Evolutionary conservation across 805 yeast species (phyloP).

Genomic region (Tetrapisispora fleetii): DNA sequence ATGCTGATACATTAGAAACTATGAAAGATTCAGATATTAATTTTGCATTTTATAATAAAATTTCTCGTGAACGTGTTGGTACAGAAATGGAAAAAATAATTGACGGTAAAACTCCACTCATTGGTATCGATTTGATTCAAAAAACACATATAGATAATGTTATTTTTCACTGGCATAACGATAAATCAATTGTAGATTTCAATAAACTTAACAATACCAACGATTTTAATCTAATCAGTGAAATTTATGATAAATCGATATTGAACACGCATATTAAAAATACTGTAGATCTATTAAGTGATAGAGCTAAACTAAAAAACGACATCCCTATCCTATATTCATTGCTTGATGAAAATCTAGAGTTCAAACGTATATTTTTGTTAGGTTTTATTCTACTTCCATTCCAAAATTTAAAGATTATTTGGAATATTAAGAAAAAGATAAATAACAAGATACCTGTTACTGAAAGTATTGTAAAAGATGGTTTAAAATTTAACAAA

Average conservation of each 20-base stretch:
- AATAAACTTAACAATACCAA: conserved; percentile 17
- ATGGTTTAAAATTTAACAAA: conserved; percentile 60
- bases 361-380: conserved; percentile 15
- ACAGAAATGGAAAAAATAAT: conserved; percentile 72
- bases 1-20: conserved; percentile 44
- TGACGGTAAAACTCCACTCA: conserved; percentile 48
- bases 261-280: conserved; percentile 10
- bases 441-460: conserved; percentile 16
- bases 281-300: conserved; percentile 3
- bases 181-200: conserved; percentile 12
- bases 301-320: conserved; percentile 1
- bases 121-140: conserved; percentile 53
- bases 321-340: conserved; percentile 6
- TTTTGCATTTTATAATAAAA: conserved; percentile 53
- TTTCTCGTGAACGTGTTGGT: conserved; percentile 85
- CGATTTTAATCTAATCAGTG: conserved; percentile 7
- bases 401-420: conserved; percentile 12
- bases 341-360: neutral
- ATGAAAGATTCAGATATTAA: conserved; percentile 56
- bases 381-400: conserved; percentile 17
- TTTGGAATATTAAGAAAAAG: conserved; percentile 22
- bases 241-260: conserved; percentile 8
- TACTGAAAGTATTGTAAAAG: conserved; percentile 45
- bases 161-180: conserved; percentile 41
- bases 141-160: conserved; percentile 45